A percentile compares a stretch with the other conserved stretches of the same genome.
phyloP scores from a whole-genome alignment of 176 grass and related monocot genomes.

The Thalia dealbata region DNA sequence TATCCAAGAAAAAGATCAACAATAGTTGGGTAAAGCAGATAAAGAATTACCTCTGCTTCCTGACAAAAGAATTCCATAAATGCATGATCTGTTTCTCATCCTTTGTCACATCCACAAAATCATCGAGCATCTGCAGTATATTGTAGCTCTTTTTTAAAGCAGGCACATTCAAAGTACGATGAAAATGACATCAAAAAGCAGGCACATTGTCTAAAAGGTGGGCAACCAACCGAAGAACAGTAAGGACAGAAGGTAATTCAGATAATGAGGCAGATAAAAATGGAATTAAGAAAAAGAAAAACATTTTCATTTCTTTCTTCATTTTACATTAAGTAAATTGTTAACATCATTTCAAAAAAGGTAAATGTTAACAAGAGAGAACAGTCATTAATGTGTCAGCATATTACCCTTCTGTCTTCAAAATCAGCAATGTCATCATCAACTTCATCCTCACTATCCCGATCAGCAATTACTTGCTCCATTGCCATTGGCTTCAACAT shows the following conservation, averaged over 20 bases:
- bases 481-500: conserved; percentile 61
- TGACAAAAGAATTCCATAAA: conserved; percentile 91
- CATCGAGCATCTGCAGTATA: conserved; percentile 67
- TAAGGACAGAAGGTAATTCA: background rate
- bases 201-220: no score
- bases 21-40: conserved; percentile 15
- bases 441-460: conserved; percentile 89
- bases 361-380: background rate
- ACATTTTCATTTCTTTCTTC: background rate
- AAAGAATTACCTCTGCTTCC: conserved; percentile 58
- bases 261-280: background rate
- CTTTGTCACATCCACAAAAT: conserved; percentile 61
- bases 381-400: conserved; percentile 14
- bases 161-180: background rate
- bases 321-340: background rate
- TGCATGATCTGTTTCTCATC: conserved; percentile 88
- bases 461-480: conserved; percentile 57
- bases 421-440: conserved; percentile 81
- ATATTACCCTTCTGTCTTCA: conserved; percentile 76
- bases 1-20: background rate
- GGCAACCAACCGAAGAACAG: no score
- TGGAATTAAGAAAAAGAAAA: no score
- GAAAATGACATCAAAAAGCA: background rate
- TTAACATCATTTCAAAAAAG: background rate
- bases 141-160: background rate